Evolutionary conservation across 495 filamentous ascomycete species (phyloP), one percentile per base, ranked within the genome.

Genomic region (Cercophora sp.): DNA sequence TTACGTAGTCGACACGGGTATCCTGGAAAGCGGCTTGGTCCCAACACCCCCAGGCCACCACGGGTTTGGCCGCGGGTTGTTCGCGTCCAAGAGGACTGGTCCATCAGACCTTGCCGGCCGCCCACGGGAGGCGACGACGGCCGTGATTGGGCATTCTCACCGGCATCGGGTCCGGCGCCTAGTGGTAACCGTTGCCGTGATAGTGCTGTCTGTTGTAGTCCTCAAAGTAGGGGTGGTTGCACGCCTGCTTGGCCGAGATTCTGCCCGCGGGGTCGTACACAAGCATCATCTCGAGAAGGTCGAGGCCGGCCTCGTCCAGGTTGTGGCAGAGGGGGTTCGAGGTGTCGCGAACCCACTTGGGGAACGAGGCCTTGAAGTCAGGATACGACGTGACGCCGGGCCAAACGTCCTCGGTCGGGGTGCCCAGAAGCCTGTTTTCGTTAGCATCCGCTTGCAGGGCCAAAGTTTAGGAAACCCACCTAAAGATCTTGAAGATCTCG

Each of bases 401-500:
- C 93, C 93, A 99, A 43, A 83, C 75, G 2, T 83, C 72, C 62
- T 99, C 93, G 35, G 85, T 84, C 3, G 93, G 93, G 5, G 93
- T 99, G 57, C 94, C 94, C 40, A 97, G 82, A 23, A 95, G 71
- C 48, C 93, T 96, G 62, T 5, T n/a, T n/a, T n/a, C n/a, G n/a
- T n/a, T n/a, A n/a, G n/a, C n/a, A n/a, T n/a, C n/a, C n/a, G n/a
- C n/a, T n/a, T n/a, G n/a, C n/a, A n/a, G n/a, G n/a, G n/a, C n/a
- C n/a, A n/a, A n/a, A n/a, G n/a, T n/a, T n/a, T n/a, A n/a, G n/a
- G n/a, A 36, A 54, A 69, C 82, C 59, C 73, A 93, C 90, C 85
- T 80, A 84, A 99, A 99, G 60, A 97, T 99, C 73, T 96, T 97
- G 79, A 97, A 97, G 61, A 99, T 97, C 74, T 99, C 94, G 61